A percentile compares a stretch with the other conserved stretches of the same genome.
Evolutionary conservation across 1,284 basidiomycete species (phyloP).

Genomic region (Amylostereum chailletii): DNA sequence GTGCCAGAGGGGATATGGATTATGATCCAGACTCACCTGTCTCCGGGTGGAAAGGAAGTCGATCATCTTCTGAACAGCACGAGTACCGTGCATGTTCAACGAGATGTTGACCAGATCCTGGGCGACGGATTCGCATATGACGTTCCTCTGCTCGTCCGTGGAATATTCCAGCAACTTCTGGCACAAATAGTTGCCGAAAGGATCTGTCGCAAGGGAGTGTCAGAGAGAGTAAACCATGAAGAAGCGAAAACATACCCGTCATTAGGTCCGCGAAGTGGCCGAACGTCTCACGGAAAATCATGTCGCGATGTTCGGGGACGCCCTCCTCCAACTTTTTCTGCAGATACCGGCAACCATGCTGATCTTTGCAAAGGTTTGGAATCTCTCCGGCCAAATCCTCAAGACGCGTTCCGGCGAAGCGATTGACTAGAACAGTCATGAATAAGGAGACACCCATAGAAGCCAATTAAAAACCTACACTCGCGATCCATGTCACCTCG

Average conservation of each 20-base stretch:
- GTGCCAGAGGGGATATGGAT: conserved; percentile 23
- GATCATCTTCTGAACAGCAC: conserved; percentile 99
- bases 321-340: conserved; percentile 99
- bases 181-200: conserved; percentile 99
- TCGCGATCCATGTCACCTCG: conserved; percentile 88
- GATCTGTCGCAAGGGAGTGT: conserved; percentile 49
- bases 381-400: conserved; percentile 97
- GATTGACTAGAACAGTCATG: conserved; percentile 58
- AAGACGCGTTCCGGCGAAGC: conserved; percentile 88
- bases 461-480: conserved; percentile 34
- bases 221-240: conserved; percentile 1
- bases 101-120: conserved; percentile 97
- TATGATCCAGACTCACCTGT: conserved; percentile 55
- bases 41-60: conserved; percentile 96
- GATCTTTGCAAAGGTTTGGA: conserved; percentile 91
- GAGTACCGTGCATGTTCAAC: conserved; percentile 99
- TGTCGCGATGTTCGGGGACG: conserved; percentile 89
- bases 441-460: neutral
- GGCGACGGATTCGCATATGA: conserved; percentile 96
- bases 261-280: conserved; percentile 97
- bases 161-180: conserved; percentile 98
- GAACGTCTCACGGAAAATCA: conserved; percentile 99
- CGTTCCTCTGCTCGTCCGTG: conserved; percentile 95
- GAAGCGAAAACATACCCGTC: conserved; percentile 56
- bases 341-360: conserved; percentile 96